Percentiles rank a stretch among this genome's conserved stretches.
Conservation (phyloP, 2,329 filamentous ascomycete species). For the Colletotrichum gloeosporioides region DNA sequence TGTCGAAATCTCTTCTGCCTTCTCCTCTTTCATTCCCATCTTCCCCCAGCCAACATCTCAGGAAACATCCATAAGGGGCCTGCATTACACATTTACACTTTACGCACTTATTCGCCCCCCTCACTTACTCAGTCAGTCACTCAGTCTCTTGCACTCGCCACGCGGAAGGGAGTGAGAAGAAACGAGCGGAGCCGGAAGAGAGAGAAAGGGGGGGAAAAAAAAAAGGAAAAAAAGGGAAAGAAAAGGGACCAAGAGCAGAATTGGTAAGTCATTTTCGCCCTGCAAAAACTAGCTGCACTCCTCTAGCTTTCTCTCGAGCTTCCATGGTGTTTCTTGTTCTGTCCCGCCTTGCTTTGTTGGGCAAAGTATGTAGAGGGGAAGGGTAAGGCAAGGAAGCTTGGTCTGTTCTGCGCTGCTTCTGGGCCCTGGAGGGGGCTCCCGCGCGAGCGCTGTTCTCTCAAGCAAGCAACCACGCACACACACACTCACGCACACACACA, state of each 20-base stretch:
- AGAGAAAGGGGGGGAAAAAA: neutral
- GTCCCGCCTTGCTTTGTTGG: conserved; percentile 9
- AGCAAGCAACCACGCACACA: neutral
- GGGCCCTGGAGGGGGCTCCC: neutral
- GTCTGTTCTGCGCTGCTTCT: neutral
- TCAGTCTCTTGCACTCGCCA: neutral
- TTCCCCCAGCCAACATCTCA: neutral
- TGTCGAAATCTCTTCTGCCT: neutral
- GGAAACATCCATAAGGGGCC: neutral
- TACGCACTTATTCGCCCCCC: neutral
- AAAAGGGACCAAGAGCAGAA: neutral
- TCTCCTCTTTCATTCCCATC: neutral
- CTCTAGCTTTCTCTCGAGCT: conserved; percentile 3
- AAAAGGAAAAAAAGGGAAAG: neutral
- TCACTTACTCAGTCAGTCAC: conserved; percentile 12
- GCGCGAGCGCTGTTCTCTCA: neutral
- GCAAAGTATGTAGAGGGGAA: conserved; percentile 5
- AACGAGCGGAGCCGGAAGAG: neutral
- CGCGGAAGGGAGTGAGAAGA: neutral
- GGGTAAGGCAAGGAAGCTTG: conserved; percentile 6
- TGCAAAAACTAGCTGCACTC: neutral
- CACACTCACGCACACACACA: neutral
- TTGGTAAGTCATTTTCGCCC: neutral
- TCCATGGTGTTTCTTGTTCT: conserved; percentile 10
- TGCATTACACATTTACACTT: neutral